These are phyloP conservation scores for Chamaenerion angustifolium DNA, from an alignment of 345 rosid species.

Conservation along the genomic window DNA sequence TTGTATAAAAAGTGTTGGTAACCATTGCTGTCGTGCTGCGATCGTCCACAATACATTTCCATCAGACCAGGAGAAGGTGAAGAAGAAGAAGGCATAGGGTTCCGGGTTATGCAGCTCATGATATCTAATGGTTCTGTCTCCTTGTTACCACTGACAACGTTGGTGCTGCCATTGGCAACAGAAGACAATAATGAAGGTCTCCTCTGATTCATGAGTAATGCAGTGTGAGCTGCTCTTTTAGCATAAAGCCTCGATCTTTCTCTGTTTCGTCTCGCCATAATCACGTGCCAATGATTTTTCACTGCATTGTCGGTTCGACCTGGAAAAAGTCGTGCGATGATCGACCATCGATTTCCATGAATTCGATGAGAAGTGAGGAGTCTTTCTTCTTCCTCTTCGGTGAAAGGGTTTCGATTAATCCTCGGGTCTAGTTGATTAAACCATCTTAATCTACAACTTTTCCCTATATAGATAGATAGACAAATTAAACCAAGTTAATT, in stretches of 20 bases:
- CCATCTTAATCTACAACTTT: conserved; percentile 97
- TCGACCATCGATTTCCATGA: conserved; percentile 88
- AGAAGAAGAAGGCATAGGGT: background rate
- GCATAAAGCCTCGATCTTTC: conserved; percentile 31
- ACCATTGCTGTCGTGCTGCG: background rate
- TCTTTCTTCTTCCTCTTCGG: conserved; percentile 85
- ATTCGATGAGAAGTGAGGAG: conserved; percentile 62
- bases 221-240: conserved; percentile 16
- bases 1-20: background rate
- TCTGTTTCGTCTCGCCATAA: conserved; percentile 71
- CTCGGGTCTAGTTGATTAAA: conserved; percentile 87
- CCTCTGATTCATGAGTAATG: conserved; percentile 4
- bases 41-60: no score
- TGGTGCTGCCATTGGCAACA: background rate
- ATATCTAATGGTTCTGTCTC: conserved; percentile 1
- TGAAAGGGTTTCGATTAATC: conserved; percentile 74
- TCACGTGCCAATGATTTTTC: conserved; percentile 95
- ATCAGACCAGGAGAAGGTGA: background rate
- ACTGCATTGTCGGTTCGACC: conserved; percentile 96
- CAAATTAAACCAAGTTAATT: background rate
- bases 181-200: background rate
- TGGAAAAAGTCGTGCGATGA: conserved; percentile 67
- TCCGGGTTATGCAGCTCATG: conserved; percentile 1
- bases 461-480: conserved; percentile 29
- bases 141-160: background rate